A percentile compares a stretch with the other conserved stretches of the same genome.
phyloP scores from a whole-genome alignment of 805 yeast genomes.

The Dipodascus geniculatus region DNA sequence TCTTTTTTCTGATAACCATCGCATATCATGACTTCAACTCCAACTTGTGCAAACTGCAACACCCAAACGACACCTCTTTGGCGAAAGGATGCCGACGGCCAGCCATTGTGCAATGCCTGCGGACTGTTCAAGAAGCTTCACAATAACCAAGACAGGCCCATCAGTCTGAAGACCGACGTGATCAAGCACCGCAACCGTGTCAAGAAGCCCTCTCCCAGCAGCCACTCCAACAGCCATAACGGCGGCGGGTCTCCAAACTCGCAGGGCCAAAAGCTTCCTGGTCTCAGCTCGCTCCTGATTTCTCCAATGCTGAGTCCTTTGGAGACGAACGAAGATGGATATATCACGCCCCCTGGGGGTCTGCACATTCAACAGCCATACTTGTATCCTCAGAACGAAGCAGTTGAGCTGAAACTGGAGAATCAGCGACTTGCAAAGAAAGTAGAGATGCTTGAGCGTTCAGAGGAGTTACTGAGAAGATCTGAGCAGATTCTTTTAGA shows the following conservation, averaged over 20 bases:
- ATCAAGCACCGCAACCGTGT: constrained; percentile 77
- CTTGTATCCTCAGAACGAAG: not conserved
- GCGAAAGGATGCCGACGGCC: constrained; percentile 89
- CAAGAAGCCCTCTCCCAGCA: not conserved
- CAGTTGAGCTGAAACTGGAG: not conserved
- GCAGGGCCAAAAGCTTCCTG: not conserved
- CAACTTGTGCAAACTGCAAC: constrained; percentile 80
- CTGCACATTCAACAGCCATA: not conserved
- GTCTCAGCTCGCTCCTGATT: not conserved
- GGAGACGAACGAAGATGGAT: not conserved
- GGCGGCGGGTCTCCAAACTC: not conserved
- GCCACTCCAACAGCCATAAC: not conserved
- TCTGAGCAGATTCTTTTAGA: not conserved
- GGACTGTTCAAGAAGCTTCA: constrained; percentile 82
- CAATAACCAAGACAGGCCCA: constrained; percentile 86
- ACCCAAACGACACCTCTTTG: constrained; percentile 91
- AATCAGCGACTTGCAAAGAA: not conserved
- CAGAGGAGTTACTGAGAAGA: not conserved
- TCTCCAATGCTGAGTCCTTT: constrained; percentile 1
- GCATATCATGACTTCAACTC: not conserved
- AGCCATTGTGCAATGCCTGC: constrained; percentile 89
- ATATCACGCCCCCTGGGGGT: not conserved
- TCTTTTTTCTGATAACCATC: not conserved
- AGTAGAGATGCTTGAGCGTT: not conserved
- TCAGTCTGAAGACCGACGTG: constrained; percentile 80